Conservation (phyloP, 2,329 filamentous ascomycete genomes). For the Hymenotorrendiella dingleyae region DNA sequence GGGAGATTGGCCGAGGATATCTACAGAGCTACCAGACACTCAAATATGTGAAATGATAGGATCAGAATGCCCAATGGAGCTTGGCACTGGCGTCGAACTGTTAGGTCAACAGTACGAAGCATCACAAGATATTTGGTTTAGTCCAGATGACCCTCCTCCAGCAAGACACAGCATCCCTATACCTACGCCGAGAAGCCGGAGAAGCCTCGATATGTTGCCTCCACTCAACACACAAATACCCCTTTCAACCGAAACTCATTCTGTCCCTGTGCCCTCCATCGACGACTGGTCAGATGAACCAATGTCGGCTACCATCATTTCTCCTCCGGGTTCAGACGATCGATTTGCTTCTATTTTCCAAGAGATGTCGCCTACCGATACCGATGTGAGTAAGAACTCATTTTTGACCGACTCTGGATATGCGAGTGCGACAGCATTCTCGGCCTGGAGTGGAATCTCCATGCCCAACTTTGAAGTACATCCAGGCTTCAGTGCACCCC, state of each 20-base stretch:
- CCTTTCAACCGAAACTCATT: not conserved
- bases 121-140: slow-evolving; percentile 14
- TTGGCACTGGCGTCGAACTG: slow-evolving; percentile 11
- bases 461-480: slow-evolving; percentile 9
- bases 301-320: slow-evolving; percentile 9
- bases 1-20: slow-evolving; percentile 14
- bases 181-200: slow-evolving; percentile 1
- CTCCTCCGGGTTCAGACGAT: slow-evolving; percentile 7
- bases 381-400: slow-evolving; percentile 15
- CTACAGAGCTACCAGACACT: slow-evolving; percentile 20
- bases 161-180: slow-evolving; percentile 4
- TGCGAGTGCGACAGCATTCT: slow-evolving; percentile 18
- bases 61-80: slow-evolving; percentile 17
- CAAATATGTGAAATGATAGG: slow-evolving; percentile 23
- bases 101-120: slow-evolving; percentile 15
- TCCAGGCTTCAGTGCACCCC: slow-evolving; percentile 11
- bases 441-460: slow-evolving; percentile 7
- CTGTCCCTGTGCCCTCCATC: not conserved
- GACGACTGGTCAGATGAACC: slow-evolving; percentile 6
- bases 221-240: slow-evolving; percentile 8
- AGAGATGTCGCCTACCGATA: slow-evolving; percentile 14
- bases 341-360: slow-evolving; percentile 7
- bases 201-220: slow-evolving; percentile 6
- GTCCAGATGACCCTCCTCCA: slow-evolving; percentile 1
- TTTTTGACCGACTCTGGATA: slow-evolving; percentile 24